Evolutionary conservation across 768 basidiomycete genomes (phyloP).

Genomic region (Russula dissimulans): DNA sequence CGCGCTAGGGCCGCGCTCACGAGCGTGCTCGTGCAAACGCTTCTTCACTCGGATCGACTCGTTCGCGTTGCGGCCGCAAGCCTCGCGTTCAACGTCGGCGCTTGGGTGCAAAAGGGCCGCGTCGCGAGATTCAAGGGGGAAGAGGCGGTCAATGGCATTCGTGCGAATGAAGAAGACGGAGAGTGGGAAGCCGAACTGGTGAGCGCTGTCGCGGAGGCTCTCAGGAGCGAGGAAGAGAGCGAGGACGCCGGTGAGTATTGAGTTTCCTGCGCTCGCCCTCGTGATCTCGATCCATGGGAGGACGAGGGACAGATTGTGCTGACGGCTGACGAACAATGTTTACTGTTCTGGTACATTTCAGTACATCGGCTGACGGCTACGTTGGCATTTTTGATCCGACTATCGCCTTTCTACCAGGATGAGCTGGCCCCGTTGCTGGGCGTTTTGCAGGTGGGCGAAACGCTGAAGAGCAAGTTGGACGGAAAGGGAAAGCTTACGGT

Average conservation of each 20-base stretch:
- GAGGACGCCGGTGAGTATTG: conserved; percentile 68
- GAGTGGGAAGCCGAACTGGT: conserved; percentile 85
- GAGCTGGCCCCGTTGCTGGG: conserved; percentile 53
- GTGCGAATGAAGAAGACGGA: conserved; percentile 44
- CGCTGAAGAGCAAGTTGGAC: conserved; percentile 48
- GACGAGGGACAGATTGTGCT: neutral
- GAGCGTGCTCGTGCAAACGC: conserved; percentile 48
- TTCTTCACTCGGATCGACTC: conserved; percentile 56
- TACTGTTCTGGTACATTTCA: conserved; percentile 21
- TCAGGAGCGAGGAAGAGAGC: conserved; percentile 57
- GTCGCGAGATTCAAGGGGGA: conserved; percentile 35
- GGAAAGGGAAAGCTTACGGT: conserved; percentile 43
- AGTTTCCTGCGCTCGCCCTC: neutral
- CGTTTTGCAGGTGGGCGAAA: conserved; percentile 52
- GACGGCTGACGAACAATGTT: neutral
- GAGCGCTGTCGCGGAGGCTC: conserved; percentile 74
- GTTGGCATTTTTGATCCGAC: conserved; percentile 63
- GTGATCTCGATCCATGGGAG: neutral
- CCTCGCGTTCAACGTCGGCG: conserved; percentile 67
- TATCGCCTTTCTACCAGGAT: conserved; percentile 59
- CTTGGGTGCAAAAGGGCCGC: conserved; percentile 52
- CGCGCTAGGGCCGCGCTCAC: conserved; percentile 34
- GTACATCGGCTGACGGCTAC: conserved; percentile 80
- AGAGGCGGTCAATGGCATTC: conserved; percentile 23
- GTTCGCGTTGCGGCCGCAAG: conserved; percentile 79